These are phyloP conservation scores for Curvularia verruculosa DNA, from an alignment of 2,329 filamentous ascomycete species.

Conservation along the genomic window DNA sequence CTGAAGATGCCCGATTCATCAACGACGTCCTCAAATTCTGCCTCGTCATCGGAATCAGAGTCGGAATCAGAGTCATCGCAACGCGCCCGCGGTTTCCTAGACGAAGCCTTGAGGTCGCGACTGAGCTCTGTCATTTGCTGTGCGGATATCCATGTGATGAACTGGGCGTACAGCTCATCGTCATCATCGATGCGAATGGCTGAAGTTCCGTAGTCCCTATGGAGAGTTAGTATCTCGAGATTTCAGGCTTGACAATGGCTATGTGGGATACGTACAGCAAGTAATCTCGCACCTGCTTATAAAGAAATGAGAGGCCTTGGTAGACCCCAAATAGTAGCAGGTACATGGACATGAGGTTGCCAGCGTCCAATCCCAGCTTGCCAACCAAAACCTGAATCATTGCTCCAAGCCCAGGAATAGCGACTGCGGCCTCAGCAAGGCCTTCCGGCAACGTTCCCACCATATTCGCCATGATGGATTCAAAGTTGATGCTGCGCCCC, in stretches of 20 bases:
- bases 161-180: conserved; percentile 52
- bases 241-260: conserved; percentile 31
- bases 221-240: not conserved
- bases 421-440: conserved; percentile 7
- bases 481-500: no score
- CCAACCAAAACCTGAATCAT: conserved; percentile 7
- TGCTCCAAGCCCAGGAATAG: conserved; percentile 9
- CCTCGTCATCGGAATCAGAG: not conserved
- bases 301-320: conserved; percentile 49
- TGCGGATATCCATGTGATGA: conserved; percentile 54
- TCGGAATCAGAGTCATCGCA: conserved; percentile 26
- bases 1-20: conserved; percentile 52
- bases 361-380: conserved; percentile 55
- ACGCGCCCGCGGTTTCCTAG: conserved; percentile 28
- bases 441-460: conserved; percentile 6
- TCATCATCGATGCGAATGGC: conserved; percentile 53
- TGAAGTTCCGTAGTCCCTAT: conserved; percentile 47
- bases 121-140: conserved; percentile 48
- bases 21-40: conserved; percentile 27
- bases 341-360: conserved; percentile 52
- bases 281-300: conserved; percentile 25
- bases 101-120: conserved; percentile 49
- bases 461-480: conserved; percentile 4
- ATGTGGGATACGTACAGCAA: conserved; percentile 10
- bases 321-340: conserved; percentile 51